These are phyloP conservation scores for Nemania bipapillata DNA, from an alignment of 2,329 filamentous ascomycete species.

Conservation along the genomic window DNA sequence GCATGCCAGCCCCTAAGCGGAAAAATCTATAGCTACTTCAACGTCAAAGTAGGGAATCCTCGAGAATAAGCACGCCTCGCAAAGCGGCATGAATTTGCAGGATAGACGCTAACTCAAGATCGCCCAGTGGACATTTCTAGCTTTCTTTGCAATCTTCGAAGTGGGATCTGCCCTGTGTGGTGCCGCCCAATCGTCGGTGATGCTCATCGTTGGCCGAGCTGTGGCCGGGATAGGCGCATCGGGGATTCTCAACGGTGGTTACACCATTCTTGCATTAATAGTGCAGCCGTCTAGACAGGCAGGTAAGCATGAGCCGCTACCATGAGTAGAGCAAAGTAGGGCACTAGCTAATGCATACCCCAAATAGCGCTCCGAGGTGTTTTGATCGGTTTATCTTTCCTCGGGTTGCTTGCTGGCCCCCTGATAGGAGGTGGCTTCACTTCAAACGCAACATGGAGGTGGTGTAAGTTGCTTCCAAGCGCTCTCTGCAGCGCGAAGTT, in stretches of 20 bases:
- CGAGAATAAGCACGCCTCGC: background rate
- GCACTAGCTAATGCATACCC: too few relatives aligned
- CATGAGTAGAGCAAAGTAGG: too few relatives aligned
- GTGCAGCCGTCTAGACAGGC: too few relatives aligned
- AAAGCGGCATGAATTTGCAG: background rate
- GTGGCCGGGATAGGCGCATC: slow-evolving; percentile 24
- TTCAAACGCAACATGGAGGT: slow-evolving; percentile 60
- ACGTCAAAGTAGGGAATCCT: too few relatives aligned
- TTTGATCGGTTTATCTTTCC: too few relatives aligned
- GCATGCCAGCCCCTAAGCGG: background rate
- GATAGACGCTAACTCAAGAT: background rate
- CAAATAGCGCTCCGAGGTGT: too few relatives aligned
- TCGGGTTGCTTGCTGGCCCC: too few relatives aligned
- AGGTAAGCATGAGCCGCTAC: too few relatives aligned
- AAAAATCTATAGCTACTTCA: background rate
- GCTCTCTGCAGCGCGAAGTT: slow-evolving; percentile 53
- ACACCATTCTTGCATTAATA: too few relatives aligned
- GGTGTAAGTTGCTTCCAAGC: slow-evolving; percentile 33
- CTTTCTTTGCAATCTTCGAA: slow-evolving; percentile 25
- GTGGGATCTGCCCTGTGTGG: slow-evolving; percentile 26
- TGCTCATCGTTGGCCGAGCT: slow-evolving; percentile 29
- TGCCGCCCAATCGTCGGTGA: slow-evolving; percentile 8
- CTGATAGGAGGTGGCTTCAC: slow-evolving; percentile 66
- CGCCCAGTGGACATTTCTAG: slow-evolving; percentile 28
- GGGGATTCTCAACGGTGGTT: slow-evolving; percentile 33